Conservation (phyloP, 495 filamentous ascomycete species). For the Lichenothelia convexa region DNA sequence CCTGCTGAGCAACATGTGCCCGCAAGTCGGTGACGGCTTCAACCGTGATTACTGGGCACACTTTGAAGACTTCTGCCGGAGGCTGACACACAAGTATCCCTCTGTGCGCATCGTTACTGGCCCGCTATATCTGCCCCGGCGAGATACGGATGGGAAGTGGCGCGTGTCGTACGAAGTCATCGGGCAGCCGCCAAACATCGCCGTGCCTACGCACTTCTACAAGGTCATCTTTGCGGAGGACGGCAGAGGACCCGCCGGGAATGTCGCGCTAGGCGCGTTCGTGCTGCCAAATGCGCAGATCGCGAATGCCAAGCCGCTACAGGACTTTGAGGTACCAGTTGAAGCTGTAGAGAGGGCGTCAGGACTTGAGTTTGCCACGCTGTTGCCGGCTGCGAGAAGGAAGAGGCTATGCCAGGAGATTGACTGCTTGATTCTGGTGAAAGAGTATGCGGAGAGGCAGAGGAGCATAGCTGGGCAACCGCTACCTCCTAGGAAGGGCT, state of each 20-base stretch:
- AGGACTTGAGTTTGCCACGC: conserved; percentile 74
- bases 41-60: conserved; percentile 99
- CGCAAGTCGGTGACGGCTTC: conserved; percentile 93
- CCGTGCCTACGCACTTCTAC: conserved; percentile 96
- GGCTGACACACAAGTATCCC: conserved; percentile 64
- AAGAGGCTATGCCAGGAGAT: conserved; percentile 76
- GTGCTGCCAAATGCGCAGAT: conserved; percentile 90
- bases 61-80: conserved; percentile 89
- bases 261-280: conserved; percentile 82
- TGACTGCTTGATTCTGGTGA: conserved; percentile 57
- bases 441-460: conserved; percentile 49
- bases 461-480: conserved; percentile 24
- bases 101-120: conserved; percentile 84
- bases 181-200: conserved; percentile 79
- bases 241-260: conserved; percentile 44
- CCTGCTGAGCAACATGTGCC: conserved; percentile 85
- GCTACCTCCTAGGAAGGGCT: neutral
- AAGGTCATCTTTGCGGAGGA: conserved; percentile 96
- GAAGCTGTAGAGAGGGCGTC: conserved; percentile 82
- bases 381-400: conserved; percentile 51
- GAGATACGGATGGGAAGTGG: conserved; percentile 79
- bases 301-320: conserved; percentile 61
- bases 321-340: conserved; percentile 84
- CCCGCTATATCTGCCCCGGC: conserved; percentile 73
- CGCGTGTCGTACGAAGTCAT: conserved; percentile 94